Evolutionary conservation across 2,329 filamentous ascomycete species (phyloP).

Genomic region (Dendrostoma leiphaemia): DNA sequence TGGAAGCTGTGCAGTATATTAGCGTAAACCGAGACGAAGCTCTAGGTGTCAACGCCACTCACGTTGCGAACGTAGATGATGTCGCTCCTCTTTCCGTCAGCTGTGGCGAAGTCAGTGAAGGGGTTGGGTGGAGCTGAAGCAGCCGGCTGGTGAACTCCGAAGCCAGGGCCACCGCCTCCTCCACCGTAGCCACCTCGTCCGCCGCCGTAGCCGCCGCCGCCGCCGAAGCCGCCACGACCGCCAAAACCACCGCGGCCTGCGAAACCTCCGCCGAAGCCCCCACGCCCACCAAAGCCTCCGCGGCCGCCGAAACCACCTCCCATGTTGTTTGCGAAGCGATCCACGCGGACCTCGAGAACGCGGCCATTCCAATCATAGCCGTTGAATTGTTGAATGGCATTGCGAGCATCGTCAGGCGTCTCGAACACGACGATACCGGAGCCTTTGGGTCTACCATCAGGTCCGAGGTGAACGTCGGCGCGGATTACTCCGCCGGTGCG

Average conservation of each 20-base stretch:
- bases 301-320: conserved; percentile 54
- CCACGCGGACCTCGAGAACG: conserved; percentile 89
- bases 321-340: conserved; percentile 75
- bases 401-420: conserved; percentile 86
- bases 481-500: conserved; percentile 80
- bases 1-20: conserved; percentile 63
- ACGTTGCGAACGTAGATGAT: conserved; percentile 97
- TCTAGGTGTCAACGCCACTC: conserved; percentile 37
- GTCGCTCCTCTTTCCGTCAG: conserved; percentile 78
- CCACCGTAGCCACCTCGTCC: conserved; percentile 40
- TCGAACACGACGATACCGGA: conserved; percentile 98
- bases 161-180: conserved; percentile 38
- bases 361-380: conserved; percentile 98
- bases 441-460: conserved; percentile 91
- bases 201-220: conserved; percentile 42
- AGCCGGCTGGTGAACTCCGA: conserved; percentile 50
- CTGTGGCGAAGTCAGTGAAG: conserved; percentile 89
- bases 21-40: conserved; percentile 4
- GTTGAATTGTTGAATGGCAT: conserved; percentile 96
- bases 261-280: conserved; percentile 57
- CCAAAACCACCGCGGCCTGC: conserved; percentile 46
- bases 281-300: conserved; percentile 56
- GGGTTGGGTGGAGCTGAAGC: conserved; percentile 70
- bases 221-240: conserved; percentile 42
- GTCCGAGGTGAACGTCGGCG: conserved; percentile 90